Percentiles rank a stretch among this genome's conserved stretches.
Evolutionary conservation across 306 rosid species (phyloP).

Genomic region (Cicer pinnatifidum): DNA sequence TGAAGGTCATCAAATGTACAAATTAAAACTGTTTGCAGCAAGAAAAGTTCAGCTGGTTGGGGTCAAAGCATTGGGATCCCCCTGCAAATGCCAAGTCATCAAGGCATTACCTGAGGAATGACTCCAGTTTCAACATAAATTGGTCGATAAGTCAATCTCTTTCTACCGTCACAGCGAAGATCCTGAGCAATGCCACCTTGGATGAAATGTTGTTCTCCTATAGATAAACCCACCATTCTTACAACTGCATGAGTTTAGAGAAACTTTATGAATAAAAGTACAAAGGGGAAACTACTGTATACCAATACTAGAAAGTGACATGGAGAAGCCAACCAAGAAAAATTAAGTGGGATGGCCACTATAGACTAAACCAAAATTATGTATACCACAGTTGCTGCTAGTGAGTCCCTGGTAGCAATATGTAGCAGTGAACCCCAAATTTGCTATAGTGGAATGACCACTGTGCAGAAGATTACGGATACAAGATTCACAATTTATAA

Average conservation of each 20-base stretch:
- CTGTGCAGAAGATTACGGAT: neutral
- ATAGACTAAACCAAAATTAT: neutral
- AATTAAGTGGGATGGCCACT: neutral
- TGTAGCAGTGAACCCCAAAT: neutral
- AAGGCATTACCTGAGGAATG: slow-evolving; percentile 69
- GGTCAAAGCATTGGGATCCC: slow-evolving; percentile 5
- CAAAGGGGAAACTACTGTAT: neutral
- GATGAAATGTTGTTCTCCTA: slow-evolving; percentile 71
- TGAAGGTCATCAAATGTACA: slow-evolving; percentile 38
- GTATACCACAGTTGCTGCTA: neutral
- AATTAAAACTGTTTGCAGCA: slow-evolving; percentile 6
- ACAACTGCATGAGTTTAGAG: slow-evolving; percentile 5
- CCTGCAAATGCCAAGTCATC: slow-evolving; percentile 20
- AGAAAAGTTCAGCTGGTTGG: neutral
- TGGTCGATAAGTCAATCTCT: slow-evolving; percentile 71
- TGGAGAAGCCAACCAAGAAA: neutral
- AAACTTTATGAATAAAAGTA: slow-evolving; percentile 10
- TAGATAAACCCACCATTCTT: slow-evolving; percentile 75
- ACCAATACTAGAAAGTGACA: neutral
- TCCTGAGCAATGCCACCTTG: slow-evolving; percentile 89
- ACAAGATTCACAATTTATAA: neutral
- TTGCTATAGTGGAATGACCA: neutral
- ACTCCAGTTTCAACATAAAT: slow-evolving; percentile 76
- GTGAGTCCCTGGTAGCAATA: neutral
- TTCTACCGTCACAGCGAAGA: slow-evolving; percentile 88